Evolutionary conservation across 2,329 filamentous ascomycete genomes (phyloP), one percentile per base, ranked within the genome.

Genomic region (Nothopassalora personata): DNA sequence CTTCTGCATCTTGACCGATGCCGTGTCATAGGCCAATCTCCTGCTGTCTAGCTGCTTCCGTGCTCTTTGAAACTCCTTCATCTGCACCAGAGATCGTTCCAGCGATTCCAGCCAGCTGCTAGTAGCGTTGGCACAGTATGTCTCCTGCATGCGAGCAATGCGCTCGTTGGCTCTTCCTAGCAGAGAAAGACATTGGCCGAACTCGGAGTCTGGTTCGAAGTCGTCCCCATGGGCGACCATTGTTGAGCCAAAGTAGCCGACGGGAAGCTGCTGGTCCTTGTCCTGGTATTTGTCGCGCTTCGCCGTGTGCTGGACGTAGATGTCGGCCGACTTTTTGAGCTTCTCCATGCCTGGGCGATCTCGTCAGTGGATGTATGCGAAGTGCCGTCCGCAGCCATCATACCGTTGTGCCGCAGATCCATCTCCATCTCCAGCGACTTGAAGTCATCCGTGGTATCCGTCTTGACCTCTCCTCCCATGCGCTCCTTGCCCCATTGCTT

Each of bases 401-500:
- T 80, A 96, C 92, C 93, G 66, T 96, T 90, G 66, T 95, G 87
- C 64, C 93, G 85, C 69, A 96, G 80, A 59, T 84, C 82, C 91
- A 97, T 97, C 77, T 97, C 93, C 57, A 84, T 81, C 77, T 97
- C 92, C 68, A 97, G 79, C 60, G 84, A 83, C 77, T 90, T 95
- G 83, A 97, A 97, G 71, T 97, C 89, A 54, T 97, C 91, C 0
- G 90, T 89, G 64, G 91, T 86, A 73, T 82, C 85, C 9, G 93
- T 97, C 78, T 91, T 94, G 76, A 87, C 83, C 76, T 97, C 92
- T 65, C 85, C 85, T 68, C 93, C 93, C 90, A 97, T 96, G 77
- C 92, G 90, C 79, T 97, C 93, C 67, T 91, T 91, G 39, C 92
- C 91, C 93, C 93, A 97, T 87, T 97, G 93, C 80, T 93, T 95